Evolutionary conservation across 345 rosid genomes (phyloP).

Genomic region (Raphanus sativus): DNA sequence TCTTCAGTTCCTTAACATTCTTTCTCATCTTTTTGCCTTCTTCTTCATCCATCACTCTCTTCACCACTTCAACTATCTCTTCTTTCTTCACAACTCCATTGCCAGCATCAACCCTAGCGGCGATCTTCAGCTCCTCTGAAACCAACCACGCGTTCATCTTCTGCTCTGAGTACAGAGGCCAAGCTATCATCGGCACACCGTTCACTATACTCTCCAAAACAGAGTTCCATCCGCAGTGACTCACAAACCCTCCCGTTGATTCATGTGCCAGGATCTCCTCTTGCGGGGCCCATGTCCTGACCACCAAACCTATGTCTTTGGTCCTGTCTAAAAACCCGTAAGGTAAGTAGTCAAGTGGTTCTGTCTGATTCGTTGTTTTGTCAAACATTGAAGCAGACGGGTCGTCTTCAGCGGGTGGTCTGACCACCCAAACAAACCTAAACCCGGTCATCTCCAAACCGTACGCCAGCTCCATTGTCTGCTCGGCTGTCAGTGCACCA

Average conservation of each 20-base stretch:
- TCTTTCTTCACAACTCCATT: constrained; percentile 37
- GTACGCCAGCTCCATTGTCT: constrained; percentile 46
- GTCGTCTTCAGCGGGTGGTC: constrained; percentile 43
- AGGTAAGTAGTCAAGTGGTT: constrained; percentile 41
- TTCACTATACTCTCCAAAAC: constrained; percentile 45
- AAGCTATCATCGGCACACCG: constrained; percentile 58
- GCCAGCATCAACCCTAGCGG: constrained; percentile 24
- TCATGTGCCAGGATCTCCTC: constrained; percentile 47
- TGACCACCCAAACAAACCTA: constrained; percentile 47
- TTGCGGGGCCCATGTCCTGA: constrained; percentile 53
- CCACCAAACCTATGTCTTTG: constrained; percentile 34
- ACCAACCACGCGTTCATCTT: constrained; percentile 53
- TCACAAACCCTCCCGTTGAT: constrained; percentile 50
- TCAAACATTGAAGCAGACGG: constrained; percentile 37
- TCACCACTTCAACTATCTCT: constrained; percentile 46
- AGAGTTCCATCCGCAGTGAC: constrained; percentile 65
- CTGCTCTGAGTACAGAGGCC: constrained; percentile 66
- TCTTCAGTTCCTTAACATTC: constrained; percentile 37
- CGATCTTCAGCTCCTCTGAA: constrained; percentile 46
- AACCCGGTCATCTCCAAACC: constrained; percentile 42
- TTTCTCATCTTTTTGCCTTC: constrained; percentile 40
- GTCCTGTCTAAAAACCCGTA: constrained; percentile 45
- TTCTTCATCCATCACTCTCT: constrained; percentile 47
- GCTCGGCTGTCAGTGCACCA: constrained; percentile 42
- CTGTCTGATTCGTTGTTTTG: background rate